A percentile compares a stretch with the other conserved stretches of the same genome.
These are phyloP conservation scores for Melampsora americana DNA, from an alignment of 1,284 basidiomycete species.

Conservation along the genomic window DNA sequence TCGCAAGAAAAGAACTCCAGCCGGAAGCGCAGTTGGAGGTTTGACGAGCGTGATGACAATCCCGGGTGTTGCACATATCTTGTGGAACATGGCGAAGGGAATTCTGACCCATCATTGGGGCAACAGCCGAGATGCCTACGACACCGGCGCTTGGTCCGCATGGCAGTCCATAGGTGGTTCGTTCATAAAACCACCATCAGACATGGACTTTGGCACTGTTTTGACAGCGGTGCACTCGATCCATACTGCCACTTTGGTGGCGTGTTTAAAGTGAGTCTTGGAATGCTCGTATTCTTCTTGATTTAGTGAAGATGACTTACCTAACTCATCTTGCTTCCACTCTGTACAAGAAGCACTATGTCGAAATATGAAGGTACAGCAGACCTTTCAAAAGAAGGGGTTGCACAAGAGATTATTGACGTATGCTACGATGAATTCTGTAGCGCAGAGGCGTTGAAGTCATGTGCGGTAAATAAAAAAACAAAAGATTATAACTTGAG, in stretches of 20 bases:
- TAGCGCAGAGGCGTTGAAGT: neutral
- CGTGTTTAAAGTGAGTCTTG: slow-evolving; percentile 14
- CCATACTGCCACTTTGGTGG: slow-evolving; percentile 3
- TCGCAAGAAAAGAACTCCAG: neutral
- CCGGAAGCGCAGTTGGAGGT: neutral
- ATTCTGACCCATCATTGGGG: no score
- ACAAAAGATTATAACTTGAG: neutral
- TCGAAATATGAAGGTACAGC: neutral
- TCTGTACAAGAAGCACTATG: neutral
- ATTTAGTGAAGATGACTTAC: neutral
- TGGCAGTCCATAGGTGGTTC: neutral
- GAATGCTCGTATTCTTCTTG: neutral
- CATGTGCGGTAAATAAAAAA: neutral
- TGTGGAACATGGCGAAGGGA: no score
- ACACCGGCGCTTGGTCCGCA: slow-evolving; percentile 5
- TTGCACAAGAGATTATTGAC: slow-evolving; percentile 5
- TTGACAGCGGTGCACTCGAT: slow-evolving; percentile 13
- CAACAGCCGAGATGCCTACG: no score
- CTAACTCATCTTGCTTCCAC: neutral
- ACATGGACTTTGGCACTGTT: slow-evolving; percentile 6
- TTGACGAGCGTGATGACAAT: no score
- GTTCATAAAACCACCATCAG: neutral
- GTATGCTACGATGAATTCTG: neutral
- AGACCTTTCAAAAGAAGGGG: neutral
- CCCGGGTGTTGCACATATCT: no score